Percentiles rank a stretch among this genome's conserved stretches.
Evolutionary conservation across 192 early-diverging fungal genomes (phyloP).

Genomic region (Coemansia biformis): DNA sequence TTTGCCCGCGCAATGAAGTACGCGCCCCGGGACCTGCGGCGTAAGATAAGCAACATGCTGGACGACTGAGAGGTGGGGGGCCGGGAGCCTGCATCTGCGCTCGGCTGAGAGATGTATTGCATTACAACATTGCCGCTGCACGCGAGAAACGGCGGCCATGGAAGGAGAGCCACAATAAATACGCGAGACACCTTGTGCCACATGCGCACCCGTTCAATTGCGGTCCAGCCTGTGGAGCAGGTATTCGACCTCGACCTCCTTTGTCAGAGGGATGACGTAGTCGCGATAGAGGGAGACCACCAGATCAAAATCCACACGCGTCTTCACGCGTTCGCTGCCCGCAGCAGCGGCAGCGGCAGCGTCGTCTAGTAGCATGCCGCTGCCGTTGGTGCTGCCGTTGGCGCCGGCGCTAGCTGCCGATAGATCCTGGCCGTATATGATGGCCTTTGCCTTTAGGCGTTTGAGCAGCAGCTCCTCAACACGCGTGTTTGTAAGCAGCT

Average conservation of each 20-base stretch:
- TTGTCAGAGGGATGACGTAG: constrained; percentile 96
- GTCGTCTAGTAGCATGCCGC: constrained; percentile 9
- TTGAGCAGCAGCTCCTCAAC: constrained; percentile 82
- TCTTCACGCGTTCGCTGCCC: constrained; percentile 38
- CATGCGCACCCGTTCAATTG: too few relatives aligned
- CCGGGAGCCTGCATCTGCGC: too few relatives aligned
- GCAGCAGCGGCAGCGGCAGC: constrained; percentile 8
- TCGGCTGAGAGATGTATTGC: too few relatives aligned
- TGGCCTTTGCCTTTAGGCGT: constrained; percentile 80
- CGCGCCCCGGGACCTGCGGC: constrained; percentile 41
- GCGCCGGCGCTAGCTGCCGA: constrained; percentile 22
- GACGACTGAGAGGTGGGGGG: constrained; percentile 38
- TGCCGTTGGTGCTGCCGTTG: constrained; percentile 26
- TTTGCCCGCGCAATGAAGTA: constrained; percentile 46
- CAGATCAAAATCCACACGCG: constrained; percentile 68
- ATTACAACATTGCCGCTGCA: too few relatives aligned
- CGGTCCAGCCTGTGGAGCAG: constrained; percentile 65
- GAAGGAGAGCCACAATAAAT: too few relatives aligned
- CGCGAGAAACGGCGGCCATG: too few relatives aligned
- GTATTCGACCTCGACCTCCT: constrained; percentile 94
- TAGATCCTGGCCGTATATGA: constrained; percentile 91
- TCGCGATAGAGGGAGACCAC: constrained; percentile 88
- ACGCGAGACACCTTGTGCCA: too few relatives aligned
- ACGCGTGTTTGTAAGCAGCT: constrained; percentile 78
- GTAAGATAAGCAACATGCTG: constrained; percentile 34